Conservation (phyloP, 768 basidiomycete species). For the Dendrothele bispora region DNA sequence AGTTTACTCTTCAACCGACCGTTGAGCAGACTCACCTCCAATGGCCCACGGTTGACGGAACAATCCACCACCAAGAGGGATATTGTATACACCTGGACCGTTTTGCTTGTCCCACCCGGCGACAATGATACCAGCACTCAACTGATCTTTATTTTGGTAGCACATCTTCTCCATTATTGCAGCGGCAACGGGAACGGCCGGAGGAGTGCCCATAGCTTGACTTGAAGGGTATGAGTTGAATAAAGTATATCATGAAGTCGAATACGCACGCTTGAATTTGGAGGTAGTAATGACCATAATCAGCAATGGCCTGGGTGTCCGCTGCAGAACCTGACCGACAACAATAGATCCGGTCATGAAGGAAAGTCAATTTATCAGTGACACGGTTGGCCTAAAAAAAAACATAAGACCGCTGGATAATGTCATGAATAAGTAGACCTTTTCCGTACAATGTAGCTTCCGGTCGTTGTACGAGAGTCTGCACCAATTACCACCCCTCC, state of each 20-base stretch:
- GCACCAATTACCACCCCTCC: conserved; percentile 96
- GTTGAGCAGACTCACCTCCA: conserved; percentile 64
- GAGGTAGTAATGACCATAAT: conserved; percentile 80
- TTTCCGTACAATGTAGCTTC: conserved; percentile 91
- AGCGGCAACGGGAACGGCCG: conserved; percentile 82
- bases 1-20: background rate
- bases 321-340: conserved; percentile 98
- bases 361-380: conserved; percentile 94
- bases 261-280: conserved; percentile 69
- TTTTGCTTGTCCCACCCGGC: conserved; percentile 94
- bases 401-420: conserved; percentile 5
- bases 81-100: conserved; percentile 94
- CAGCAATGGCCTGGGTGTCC: conserved; percentile 96
- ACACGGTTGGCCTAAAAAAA: conserved; percentile 92
- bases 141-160: conserved; percentile 89
- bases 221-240: conserved; percentile 24
- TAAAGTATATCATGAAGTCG: background rate
- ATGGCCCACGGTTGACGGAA: conserved; percentile 99
- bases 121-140: conserved; percentile 95
- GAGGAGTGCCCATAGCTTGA: conserved; percentile 61
- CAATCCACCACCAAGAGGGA: conserved; percentile 93
- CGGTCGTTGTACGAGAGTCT: conserved; percentile 95
- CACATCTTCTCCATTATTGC: conserved; percentile 83
- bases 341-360: conserved; percentile 98
- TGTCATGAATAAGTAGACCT: background rate